phyloP scores from a whole-genome alignment of 1,284 basidiomycete genomes.

The Ustilago loliicola region DNA sequence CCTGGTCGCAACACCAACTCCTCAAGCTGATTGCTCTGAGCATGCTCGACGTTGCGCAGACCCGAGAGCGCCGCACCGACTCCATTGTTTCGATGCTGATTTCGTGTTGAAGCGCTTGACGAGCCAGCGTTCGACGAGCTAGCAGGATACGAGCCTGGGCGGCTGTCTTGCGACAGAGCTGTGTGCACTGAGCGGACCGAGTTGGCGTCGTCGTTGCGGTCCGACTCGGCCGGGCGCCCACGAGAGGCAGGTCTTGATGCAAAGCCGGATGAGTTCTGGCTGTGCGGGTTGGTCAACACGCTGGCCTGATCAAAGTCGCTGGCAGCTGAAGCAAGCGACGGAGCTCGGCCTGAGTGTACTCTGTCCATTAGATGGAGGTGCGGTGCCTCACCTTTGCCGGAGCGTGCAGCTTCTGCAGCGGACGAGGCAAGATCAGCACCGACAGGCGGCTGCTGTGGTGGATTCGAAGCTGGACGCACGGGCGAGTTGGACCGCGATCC shows the following conservation, averaged over 20 bases:
- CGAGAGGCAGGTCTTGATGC: constrained; percentile 39
- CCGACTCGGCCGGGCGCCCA: constrained; percentile 29
- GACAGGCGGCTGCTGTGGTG: constrained; percentile 18
- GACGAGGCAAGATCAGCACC: constrained; percentile 19
- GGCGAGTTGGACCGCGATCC: constrained; percentile 66
- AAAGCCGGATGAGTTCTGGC: constrained; percentile 44
- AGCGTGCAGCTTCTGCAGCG: constrained; percentile 31
- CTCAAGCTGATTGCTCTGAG: constrained; percentile 72
- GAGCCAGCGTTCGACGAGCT: constrained; percentile 53
- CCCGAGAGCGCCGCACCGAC: constrained; percentile 40
- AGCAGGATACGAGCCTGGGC: constrained; percentile 51
- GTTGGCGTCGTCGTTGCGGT: constrained; percentile 36
- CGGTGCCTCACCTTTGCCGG: constrained; percentile 24
- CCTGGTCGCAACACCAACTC: constrained; percentile 73
- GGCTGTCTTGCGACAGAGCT: constrained; percentile 60
- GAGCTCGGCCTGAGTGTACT: constrained; percentile 35
- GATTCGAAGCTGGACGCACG: constrained; percentile 21
- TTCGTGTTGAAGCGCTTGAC: constrained; percentile 28
- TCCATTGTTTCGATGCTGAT: constrained; percentile 24
- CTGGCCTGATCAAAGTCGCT: constrained; percentile 49
- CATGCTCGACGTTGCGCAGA: constrained; percentile 63
- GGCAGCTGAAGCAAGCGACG: constrained; percentile 33
- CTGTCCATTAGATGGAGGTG: constrained; percentile 50
- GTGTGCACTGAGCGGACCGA: constrained; percentile 54
- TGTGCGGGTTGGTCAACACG: constrained; percentile 47